Base-by-base conservation (phyloP, 805 yeast genomes). In the Saturnispora mendoncae region DNA sequence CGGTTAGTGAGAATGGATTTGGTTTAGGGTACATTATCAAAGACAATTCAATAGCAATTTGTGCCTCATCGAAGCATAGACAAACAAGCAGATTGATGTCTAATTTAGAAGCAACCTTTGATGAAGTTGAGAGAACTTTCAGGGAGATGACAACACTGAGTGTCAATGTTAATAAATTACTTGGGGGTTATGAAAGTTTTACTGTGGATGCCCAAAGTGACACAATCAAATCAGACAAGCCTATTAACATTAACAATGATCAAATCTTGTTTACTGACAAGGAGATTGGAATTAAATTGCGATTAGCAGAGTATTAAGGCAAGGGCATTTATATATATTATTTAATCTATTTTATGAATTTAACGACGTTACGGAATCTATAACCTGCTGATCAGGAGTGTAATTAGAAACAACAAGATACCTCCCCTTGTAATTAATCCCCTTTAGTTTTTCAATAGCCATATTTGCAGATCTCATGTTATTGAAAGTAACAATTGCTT, bases 1-100 rank as follows among this genome's bases (percentile, higher is more conserved):
- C 97, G 3, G 88, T 86, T 2, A 70, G 82, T 12, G 81, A 86
- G 36, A 88, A 84, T 54, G 97, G 97, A 3, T 86, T 81, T 60
- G 96, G 96, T n/a, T 72, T 87, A 28, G 95, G 95, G 4, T 87
- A 87, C 58, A 84, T 87, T 50, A 81, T 87, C 51, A 86, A 88
- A 58, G 75, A 69, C 33, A 84, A 85, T 54, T 77, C 85, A 17
- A 75, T 87, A 21, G 75, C 87, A 2, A 72, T 87, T 8, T 85
- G 94, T 38, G 81, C 84, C 4, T 78, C 92, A 21, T 85, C 95
- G 12, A 87, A 85, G 61, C 88, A 82, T 61, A 71, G 96, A 43
- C 97, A 87, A 64, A 85, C 95, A 0, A 69, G 72, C 48, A 69
- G 97, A 53, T 84, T 84, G 51, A 66, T 74, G 53, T 81, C 72